Evolutionary conservation across 2,329 filamentous ascomycete species (phyloP), one percentile per base, ranked within the genome.

Genomic region (Thermomyces lanuginosus): DNA sequence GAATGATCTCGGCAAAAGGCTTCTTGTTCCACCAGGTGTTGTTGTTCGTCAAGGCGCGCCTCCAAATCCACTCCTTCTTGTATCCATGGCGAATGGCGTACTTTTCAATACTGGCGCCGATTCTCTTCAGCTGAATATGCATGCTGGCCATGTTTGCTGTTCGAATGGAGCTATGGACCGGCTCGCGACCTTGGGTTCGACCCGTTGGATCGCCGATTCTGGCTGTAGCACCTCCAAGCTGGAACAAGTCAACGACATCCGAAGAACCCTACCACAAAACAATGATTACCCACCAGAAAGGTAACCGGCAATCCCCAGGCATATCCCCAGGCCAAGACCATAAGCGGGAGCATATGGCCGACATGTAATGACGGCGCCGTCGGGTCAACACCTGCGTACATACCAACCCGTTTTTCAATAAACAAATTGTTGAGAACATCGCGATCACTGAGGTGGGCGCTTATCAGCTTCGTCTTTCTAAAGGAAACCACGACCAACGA

Each of bases 1-100:
- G 68, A 38, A 91, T 59, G 27, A 93, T 68, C 23, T 92, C 78
- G 25, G 81, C 60, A 22, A 92, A 61, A 1, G 72, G 63, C 22
- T 80, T 55, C 20, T 66, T 69, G 38, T 76, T 69, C 58, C 84
- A 71, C 89, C 89, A 98, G 26, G 63, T 62, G 36, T 72, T 76
- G 51, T 98, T 98, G 56, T 92, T 91, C 15, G 73, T 49, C 19
- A 93, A 43, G 12, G 66, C 68, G 29, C 72, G 68, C 36, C 61
- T 69, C 60, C 78, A 80, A 4, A 69, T 63, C 61, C 66, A 74
- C 22, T 74, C 58, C 32, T 61, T 61, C 14, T 66, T 34, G 44
- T 72, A 77, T 3, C 76, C 74, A 44, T 76, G 72, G 37, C 69
- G 74, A 28, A 55, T 51, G 4, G 69, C 77, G 36, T 80, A 66